Percentiles rank a stretch among this genome's conserved stretches.
These are phyloP conservation scores for Fusarium sp. DNA, from an alignment of 2,329 filamentous ascomycete genomes.

Conservation along the genomic window DNA sequence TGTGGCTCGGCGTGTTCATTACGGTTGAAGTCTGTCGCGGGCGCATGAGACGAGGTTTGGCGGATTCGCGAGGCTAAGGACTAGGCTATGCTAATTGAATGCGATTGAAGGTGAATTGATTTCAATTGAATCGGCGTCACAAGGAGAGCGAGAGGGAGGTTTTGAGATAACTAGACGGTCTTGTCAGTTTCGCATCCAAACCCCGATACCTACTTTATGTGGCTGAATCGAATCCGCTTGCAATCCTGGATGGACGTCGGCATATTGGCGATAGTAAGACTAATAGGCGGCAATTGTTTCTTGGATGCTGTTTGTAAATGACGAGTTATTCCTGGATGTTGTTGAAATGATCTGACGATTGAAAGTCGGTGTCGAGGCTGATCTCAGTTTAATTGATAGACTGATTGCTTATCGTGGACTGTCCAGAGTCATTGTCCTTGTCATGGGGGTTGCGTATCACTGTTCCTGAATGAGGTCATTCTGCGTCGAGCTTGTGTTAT, in stretches of 20 bases:
- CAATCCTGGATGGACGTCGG: not conserved
- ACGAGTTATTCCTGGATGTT: slow-evolving; percentile 13
- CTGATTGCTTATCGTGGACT: slow-evolving; percentile 4
- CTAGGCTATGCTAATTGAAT: slow-evolving; percentile 32
- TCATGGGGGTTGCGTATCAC: slow-evolving; percentile 25
- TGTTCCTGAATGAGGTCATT: slow-evolving; percentile 34
- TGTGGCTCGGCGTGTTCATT: slow-evolving; percentile 13
- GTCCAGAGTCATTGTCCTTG: slow-evolving; percentile 5
- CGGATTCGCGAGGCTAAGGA: slow-evolving; percentile 11
- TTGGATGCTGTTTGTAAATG: slow-evolving; percentile 17
- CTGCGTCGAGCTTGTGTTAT: slow-evolving; percentile 17
- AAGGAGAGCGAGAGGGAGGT: not conserved
- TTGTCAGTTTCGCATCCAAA: slow-evolving; percentile 34
- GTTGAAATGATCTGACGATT: not conserved
- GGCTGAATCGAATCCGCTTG: not conserved
- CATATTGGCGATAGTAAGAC: not conserved
- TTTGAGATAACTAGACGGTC: slow-evolving; percentile 18
- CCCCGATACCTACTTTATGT: slow-evolving; percentile 38
- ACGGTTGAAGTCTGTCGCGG: not conserved
- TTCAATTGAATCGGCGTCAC: slow-evolving; percentile 14
- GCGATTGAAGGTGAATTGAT: slow-evolving; percentile 5
- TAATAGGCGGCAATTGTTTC: slow-evolving; percentile 5
- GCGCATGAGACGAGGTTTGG: slow-evolving; percentile 15
- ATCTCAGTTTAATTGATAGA: slow-evolving; percentile 17
- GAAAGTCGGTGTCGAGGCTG: not conserved